Evolutionary conservation across 352 stramenopile genomes (phyloP).

Genomic region (Phytophthora vignae): DNA sequence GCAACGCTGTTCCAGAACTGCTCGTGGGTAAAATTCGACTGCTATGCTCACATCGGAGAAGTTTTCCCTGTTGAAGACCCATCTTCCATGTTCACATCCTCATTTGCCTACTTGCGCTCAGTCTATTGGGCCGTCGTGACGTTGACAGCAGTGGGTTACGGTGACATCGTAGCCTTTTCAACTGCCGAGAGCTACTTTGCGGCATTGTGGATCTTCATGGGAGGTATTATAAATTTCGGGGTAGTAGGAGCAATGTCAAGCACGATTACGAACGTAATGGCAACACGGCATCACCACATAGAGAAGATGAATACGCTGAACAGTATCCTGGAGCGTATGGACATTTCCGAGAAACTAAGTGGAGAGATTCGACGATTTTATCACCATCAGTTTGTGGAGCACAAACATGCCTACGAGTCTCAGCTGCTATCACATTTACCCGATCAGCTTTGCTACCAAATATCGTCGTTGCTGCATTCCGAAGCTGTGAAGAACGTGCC

Average conservation of each 20-base stretch:
- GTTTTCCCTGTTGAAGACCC: conserved; percentile 55
- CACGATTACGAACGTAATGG: conserved; percentile 74
- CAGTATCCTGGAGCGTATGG: conserved; percentile 68
- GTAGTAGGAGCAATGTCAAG: conserved; percentile 86
- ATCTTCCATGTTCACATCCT: conserved; percentile 49
- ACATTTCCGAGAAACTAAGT: conserved; percentile 65
- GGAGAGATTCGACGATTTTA: conserved; percentile 84
- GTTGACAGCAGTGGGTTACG: conserved; percentile 80
- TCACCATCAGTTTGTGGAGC: conserved; percentile 71
- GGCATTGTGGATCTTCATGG: conserved; percentile 78
- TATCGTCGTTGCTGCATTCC: conserved; percentile 75
- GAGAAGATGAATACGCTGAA: conserved; percentile 82
- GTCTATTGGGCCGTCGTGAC: conserved; percentile 83
- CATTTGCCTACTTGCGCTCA: conserved; percentile 77
- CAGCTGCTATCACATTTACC: conserved; percentile 70
- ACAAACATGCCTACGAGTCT: conserved; percentile 79
- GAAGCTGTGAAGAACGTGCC: conserved; percentile 60
- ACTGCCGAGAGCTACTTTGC: conserved; percentile 81
- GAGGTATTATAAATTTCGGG: conserved; percentile 82
- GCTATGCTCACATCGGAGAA: conserved; percentile 65
- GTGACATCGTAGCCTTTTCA: conserved; percentile 79
- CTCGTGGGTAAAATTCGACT: conserved; percentile 77
- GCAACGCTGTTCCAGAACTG: conserved; percentile 70
- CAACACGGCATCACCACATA: conserved; percentile 69
- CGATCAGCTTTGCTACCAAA: conserved; percentile 80